Percentiles rank a stretch among this genome's conserved stretches.
phyloP scores from a whole-genome alignment of 495 filamentous ascomycete genomes.

The Penicillium egyptiacum region DNA sequence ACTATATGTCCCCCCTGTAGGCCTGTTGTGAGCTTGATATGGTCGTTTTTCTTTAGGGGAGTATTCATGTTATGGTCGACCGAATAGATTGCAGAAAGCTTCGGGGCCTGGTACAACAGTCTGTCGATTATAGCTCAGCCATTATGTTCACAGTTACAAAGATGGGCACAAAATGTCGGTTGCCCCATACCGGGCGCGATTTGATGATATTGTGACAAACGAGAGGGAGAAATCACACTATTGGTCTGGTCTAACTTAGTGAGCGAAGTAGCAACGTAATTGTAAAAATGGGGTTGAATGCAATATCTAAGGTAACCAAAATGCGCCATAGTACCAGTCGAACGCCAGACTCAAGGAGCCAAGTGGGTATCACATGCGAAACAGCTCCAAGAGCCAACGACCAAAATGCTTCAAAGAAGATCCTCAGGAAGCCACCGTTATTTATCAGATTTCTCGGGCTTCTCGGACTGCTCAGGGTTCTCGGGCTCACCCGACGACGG shows the following conservation, averaged over 20 bases:
- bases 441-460: not conserved
- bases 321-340: not conserved
- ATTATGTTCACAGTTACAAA: no score
- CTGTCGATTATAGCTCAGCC: no score
- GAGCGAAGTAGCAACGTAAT: not conserved
- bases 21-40: not conserved
- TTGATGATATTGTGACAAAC: no score
- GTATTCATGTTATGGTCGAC: not conserved
- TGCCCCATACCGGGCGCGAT: no score
- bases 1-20: not conserved
- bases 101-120: no score
- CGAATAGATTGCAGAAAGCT: no score
- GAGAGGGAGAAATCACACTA: not conserved
- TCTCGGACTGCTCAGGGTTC: not conserved
- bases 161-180: no score
- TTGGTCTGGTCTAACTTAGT: not conserved
- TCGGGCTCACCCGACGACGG: slow-evolving; percentile 13
- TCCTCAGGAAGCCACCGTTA: not conserved
- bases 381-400: not conserved
- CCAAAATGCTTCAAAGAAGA: not conserved
- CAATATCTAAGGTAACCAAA: not conserved
- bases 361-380: slow-evolving; percentile 1
- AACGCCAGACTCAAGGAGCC: not conserved
- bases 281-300: not conserved
- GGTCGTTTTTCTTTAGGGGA: not conserved